Evolutionary conservation across 345 rosid species (phyloP).

Genomic region (Aquilaria malaccensis): DNA sequence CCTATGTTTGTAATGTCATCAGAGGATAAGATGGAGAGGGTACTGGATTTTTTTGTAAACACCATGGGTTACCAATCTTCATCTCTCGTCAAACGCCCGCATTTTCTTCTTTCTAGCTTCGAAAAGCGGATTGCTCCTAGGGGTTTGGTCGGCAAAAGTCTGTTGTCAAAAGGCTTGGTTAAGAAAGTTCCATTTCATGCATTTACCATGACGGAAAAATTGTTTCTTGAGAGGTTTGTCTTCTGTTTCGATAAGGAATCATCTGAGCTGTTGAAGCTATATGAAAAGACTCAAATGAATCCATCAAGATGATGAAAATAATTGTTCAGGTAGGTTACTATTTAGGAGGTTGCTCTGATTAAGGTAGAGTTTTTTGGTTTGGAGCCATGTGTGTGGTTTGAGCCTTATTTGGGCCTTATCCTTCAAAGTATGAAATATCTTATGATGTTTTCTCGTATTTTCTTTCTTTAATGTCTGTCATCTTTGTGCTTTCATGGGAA

Average conservation of each 20-base stretch:
- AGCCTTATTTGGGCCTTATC: too few relatives aligned
- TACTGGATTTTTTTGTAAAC: slow-evolving; percentile 13
- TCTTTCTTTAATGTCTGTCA: too few relatives aligned
- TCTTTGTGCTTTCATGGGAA: too few relatives aligned
- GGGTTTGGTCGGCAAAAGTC: slow-evolving; percentile 6
- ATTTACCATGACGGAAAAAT: background rate
- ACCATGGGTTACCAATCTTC: slow-evolving; percentile 10
- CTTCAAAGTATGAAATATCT: too few relatives aligned
- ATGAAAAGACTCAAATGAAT: background rate
- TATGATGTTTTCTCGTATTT: too few relatives aligned
- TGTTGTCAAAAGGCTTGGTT: slow-evolving; percentile 18
- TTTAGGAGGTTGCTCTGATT: background rate
- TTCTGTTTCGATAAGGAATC: slow-evolving; percentile 2
- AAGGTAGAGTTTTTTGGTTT: background rate
- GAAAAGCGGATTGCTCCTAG: slow-evolving; percentile 28
- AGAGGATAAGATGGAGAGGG: background rate
- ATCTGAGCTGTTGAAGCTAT: slow-evolving; percentile 10
- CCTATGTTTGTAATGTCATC: slow-evolving; percentile 9
- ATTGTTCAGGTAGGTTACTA: background rate
- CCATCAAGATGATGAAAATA: background rate
- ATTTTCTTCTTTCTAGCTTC: slow-evolving; percentile 1
- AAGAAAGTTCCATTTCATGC: slow-evolving; percentile 5
- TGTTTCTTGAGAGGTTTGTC: slow-evolving; percentile 15
- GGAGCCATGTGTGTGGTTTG: too few relatives aligned
- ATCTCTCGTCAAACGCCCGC: background rate